Percentiles rank a stretch among this genome's conserved stretches.
Evolutionary conservation across 202 grass and related monocot genomes (phyloP).

Genomic region (Cymbopogon flexuosus): DNA sequence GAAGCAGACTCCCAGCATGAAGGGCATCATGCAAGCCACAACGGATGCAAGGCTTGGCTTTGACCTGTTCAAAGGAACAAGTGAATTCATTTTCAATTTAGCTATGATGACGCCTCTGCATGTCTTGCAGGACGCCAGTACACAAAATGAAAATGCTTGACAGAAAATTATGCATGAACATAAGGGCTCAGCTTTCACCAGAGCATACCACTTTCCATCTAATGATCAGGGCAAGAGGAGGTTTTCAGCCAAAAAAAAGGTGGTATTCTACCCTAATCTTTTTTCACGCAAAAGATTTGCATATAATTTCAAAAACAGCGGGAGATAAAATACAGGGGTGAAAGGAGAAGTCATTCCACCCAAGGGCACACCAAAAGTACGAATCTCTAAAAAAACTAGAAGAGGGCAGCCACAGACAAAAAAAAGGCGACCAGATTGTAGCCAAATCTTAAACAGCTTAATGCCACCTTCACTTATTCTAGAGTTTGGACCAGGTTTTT

Average conservation of each 20-base stretch:
- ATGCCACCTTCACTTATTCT: background rate
- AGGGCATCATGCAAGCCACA: slow-evolving; percentile 93
- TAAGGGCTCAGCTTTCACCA: background rate
- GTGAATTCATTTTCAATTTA: background rate
- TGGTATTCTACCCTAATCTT: background rate
- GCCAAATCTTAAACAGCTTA: background rate
- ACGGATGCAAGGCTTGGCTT: slow-evolving; percentile 77
- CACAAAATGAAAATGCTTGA: background rate
- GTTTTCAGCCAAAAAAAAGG: background rate
- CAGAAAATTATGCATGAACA: background rate
- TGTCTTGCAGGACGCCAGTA: background rate
- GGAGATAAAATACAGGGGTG: background rate
- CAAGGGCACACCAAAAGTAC: background rate
- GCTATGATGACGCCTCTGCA: background rate
- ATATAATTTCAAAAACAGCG: background rate
- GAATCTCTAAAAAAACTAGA: background rate
- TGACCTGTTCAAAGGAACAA: slow-evolving; percentile 44
- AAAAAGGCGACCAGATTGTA: background rate
- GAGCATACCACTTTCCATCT: background rate
- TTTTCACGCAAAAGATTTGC: background rate
- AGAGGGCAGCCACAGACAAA: background rate
- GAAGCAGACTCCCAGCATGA: slow-evolving; percentile 88
- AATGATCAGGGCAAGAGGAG: background rate
- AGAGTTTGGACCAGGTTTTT: background rate
- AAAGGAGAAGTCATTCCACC: background rate